Base-by-base conservation (phyloP, 371 early-diverging fungal species). In the Parasitella parasitica region DNA sequence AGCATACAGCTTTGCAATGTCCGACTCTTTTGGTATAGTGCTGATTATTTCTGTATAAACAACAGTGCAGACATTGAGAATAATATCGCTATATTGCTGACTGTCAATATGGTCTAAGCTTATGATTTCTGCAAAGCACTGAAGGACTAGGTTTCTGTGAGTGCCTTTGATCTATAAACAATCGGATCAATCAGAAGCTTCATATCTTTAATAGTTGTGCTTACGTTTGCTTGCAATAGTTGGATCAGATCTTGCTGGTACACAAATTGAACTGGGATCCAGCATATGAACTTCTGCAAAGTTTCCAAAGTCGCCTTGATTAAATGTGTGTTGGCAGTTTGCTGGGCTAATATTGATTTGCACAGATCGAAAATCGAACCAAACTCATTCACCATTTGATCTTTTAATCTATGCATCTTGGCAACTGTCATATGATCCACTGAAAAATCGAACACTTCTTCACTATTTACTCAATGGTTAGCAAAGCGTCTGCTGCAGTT, bases 371-470 rank as follows among this genome's bases (percentile, higher is more conserved):
- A 97, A 63, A 99, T 91, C 56, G 91, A 87, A 12, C 91, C 84
- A 64, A 97, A 96, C 78, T 99, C 98, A 57, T 84, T 83, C 57
- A 91, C 89, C 89, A 99, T 88, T 46, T 95, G 94, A 38, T 90
- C 81, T 76, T 94, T 94, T 43, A 98, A 78, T 54, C 85, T 89
- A 67, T 86, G 87, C 20, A 91, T 89, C 75, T 96, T 97, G 27
- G 86, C 81, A 65, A 92, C 92, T 6, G 97, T 97, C 90, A 98
- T 91, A 69, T 91, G 90, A 75, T 94, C 97, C 35, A 91, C 90
- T 6, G 92, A 91, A 68, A 86, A 96, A 63, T 97, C 97, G 77
- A 96, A 99, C 55, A 98, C 91, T 72, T 98, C 96, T 75, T 99
- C 99, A 72, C 94, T 94, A 41, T 13, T 13, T 15, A n/a, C n/a